These are phyloP conservation scores for Chlorella variabilis DNA, from an alignment of 163 green algal genomes.

Conservation along the genomic window DNA sequence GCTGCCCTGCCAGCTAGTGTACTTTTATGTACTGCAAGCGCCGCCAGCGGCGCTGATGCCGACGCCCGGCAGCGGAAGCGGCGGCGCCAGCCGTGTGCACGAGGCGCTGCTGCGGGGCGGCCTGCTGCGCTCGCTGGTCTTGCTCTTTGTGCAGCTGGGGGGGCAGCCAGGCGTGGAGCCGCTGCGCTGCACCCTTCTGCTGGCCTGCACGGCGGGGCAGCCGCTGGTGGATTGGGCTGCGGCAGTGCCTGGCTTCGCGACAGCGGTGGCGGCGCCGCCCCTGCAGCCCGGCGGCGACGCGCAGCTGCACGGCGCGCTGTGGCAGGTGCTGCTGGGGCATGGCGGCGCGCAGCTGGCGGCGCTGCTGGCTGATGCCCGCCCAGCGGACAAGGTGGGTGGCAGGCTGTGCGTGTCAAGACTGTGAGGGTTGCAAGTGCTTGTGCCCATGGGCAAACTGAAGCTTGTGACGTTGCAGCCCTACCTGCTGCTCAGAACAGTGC, in stretches of 20 bases:
- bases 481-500: no score
- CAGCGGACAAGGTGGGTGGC: slow-evolving; percentile 9
- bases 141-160: slow-evolving; percentile 29
- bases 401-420: not conserved
- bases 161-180: not conserved
- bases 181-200: slow-evolving; percentile 37
- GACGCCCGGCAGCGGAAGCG: not conserved
- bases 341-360: slow-evolving; percentile 8
- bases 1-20: slow-evolving; percentile 23
- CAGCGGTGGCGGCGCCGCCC: not conserved
- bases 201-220: slow-evolving; percentile 27
- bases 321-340: not conserved
- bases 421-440: no score
- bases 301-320: slow-evolving; percentile 28
- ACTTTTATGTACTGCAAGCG: slow-evolving; percentile 39
- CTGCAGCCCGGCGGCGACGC: not conserved
- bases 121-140: slow-evolving; percentile 38
- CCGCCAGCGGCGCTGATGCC: not conserved
- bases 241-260: slow-evolving; percentile 34
- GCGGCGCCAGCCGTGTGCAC: slow-evolving; percentile 14
- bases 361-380: not conserved
- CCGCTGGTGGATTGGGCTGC: slow-evolving; percentile 30
- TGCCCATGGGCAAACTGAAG: no score
- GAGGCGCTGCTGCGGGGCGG: slow-evolving; percentile 28
- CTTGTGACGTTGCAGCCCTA: no score